Evolutionary conservation across 495 filamentous ascomycete species (phyloP).

Genomic region (Cercophora scortea): DNA sequence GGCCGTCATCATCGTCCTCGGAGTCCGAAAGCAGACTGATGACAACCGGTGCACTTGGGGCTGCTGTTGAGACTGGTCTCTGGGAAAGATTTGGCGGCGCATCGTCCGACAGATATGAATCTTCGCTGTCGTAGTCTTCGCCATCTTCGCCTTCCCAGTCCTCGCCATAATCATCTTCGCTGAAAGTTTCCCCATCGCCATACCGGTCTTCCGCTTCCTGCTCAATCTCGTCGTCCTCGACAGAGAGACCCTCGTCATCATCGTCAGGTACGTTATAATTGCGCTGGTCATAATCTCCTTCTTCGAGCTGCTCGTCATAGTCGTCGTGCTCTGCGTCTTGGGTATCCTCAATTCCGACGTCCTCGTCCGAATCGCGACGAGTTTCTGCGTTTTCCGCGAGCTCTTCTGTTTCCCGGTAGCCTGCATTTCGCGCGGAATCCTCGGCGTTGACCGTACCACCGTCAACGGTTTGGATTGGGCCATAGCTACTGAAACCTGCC

Average conservation of each 20-base stretch:
- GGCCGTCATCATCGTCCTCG: constrained; percentile 24
- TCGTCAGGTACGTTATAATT: constrained; percentile 15
- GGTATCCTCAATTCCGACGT: constrained; percentile 10
- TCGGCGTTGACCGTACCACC: background rate
- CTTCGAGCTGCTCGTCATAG: constrained; percentile 17
- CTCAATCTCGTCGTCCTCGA: constrained; percentile 32
- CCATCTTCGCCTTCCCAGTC: constrained; percentile 4
- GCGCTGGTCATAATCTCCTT: constrained; percentile 25
- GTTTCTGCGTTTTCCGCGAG: constrained; percentile 9
- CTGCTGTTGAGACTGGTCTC: background rate
- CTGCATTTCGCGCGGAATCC: background rate
- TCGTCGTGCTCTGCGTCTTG: constrained; percentile 17
- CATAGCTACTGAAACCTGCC: constrained; percentile 20
- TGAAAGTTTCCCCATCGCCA: constrained; percentile 30
- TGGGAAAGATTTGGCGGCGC: background rate
- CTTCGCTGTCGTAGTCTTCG: constrained; percentile 9
- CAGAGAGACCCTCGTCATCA: constrained; percentile 25
- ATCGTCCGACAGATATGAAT: constrained; percentile 11
- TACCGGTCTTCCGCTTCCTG: constrained; percentile 28
- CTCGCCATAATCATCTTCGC: constrained; percentile 22
- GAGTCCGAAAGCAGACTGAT: constrained; percentile 31
- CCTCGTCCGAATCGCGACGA: constrained; percentile 1
- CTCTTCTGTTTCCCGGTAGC: background rate
- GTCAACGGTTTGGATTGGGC: background rate
- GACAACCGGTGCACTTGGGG: constrained; percentile 19